Conservation (phyloP, 179 eudicot species). For the Drosera spatulata region DNA sequence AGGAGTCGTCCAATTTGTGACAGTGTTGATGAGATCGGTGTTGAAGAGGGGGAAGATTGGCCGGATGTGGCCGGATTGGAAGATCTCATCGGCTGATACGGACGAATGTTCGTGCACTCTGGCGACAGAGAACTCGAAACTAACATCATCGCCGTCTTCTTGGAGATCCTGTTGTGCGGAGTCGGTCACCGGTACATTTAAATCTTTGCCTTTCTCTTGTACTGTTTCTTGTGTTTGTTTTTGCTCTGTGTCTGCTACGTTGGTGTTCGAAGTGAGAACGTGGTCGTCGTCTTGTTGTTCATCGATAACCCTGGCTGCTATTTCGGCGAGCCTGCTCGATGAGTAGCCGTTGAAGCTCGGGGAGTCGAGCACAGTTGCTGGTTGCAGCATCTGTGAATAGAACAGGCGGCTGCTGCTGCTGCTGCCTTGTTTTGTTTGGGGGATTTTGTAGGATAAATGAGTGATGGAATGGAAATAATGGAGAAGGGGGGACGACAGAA, state of each 20-base stretch:
- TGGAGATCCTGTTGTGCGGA: background rate
- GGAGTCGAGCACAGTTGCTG: slow-evolving; percentile 9
- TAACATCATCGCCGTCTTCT: slow-evolving; percentile 11
- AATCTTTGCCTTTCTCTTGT: background rate
- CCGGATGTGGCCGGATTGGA: slow-evolving; percentile 36
- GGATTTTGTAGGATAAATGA: no score
- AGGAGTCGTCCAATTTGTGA: background rate
- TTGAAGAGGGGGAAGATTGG: slow-evolving; percentile 33
- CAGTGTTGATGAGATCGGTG: slow-evolving; percentile 12
- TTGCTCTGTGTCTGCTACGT: background rate
- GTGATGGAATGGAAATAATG: no score
- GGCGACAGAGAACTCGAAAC: slow-evolving; percentile 44
- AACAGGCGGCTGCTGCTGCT: no score
- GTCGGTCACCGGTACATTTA: background rate
- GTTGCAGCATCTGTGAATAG: background rate
- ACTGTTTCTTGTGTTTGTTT: background rate
- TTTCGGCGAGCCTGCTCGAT: slow-evolving; percentile 23
- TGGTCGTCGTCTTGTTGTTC: slow-evolving; percentile 23
- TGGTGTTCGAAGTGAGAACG: slow-evolving; percentile 1
- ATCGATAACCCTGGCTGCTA: slow-evolving; percentile 50
- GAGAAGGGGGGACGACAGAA: no score
- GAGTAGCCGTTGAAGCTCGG: slow-evolving; percentile 40
- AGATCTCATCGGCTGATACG: slow-evolving; percentile 53
- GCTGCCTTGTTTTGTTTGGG: no score
- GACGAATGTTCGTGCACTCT: slow-evolving; percentile 21